Base-by-base conservation (phyloP, 148 eudicot species). In the Vaccinium macrocarpon region DNA sequence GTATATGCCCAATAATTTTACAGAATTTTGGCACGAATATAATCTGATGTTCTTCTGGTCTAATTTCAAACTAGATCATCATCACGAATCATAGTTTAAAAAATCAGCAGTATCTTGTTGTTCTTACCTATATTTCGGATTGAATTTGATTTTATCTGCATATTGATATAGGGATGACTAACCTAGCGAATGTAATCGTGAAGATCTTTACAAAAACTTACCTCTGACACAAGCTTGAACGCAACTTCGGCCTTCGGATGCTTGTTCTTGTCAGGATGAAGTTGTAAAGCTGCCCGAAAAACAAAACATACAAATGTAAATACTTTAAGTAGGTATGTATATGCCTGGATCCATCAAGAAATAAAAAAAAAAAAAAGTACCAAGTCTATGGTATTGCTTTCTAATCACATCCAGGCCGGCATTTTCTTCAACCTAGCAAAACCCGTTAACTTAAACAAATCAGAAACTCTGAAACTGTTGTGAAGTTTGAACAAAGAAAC, bases 181-280 rank as follows among this genome's bases (percentile, higher is more conserved):
- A 52, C 12, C 2, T 3, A 78, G 27, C 51, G 48, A 46, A 9
- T 1, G 2, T 10, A 57, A 59, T 53, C 11, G 10, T 14, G 12
- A n/a, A 21, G 6, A 0, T 5, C 21, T 72, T 23, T 25, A 18
- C 23, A 35, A 8, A 19, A 70, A 55, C 49, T 16, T 56, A 93
- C 98, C 98, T 95, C 92, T 27, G 90, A 91, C 15, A 95, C 90
- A 81, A 95, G 91, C 86, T 93, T 95, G 94, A 95, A 95, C 12
- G 97, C 95, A 61, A 90, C 80, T 76, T 93, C 97, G 56, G 98
- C 98, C 84, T 90, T 91, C 49, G 98, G 94, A 85, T 95, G 97
- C 78, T 87, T 93, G 85, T 94, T 95, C 86, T 95, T 94, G 89
- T 95, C 97, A 78, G 97, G 98, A 88, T 95, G 97, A 81, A 94